Evolutionary conservation across 257 asterid genomes (phyloP), one percentile per base, ranked within the genome.

Genomic region (Mentha longifolia): DNA sequence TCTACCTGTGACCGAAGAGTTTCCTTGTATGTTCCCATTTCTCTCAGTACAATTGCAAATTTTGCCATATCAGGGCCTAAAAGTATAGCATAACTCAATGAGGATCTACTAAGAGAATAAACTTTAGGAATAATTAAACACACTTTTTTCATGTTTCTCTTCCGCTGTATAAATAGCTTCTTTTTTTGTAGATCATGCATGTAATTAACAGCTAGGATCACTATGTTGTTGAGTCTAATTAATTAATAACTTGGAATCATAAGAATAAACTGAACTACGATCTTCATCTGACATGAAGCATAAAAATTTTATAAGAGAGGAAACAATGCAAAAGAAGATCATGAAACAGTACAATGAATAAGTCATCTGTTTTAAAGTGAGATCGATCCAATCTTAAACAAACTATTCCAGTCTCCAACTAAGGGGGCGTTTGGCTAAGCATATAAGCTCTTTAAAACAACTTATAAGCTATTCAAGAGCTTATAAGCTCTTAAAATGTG

Each of bases 1-100:
- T 59, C 71, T 65, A 95, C 99, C 98, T 95, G 87, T 57, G 95
- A 83, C 73, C 87, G 96, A 78, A 95, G 99, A 87, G 84, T 78
- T 83, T 95, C 99, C 81, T 89, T 92, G 88, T 92, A 87, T 35
- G 87, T 92, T 85, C 95, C 99, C 46, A 89, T 88, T 81, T 95
- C 99, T 83, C 92, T 88, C 78, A 95, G 68, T 62, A 92, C 86
- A 68, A 87, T 88, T n/a, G 97, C 92, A 77, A 87, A 92, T 60
- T 95, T 89, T 39, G 89, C 81, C 97, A 95, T 89, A 74, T 92
- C 98, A 58, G 97, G 94, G 69, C 99, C 98, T 95, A 61, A 12
- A 66, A 79, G 74, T 75, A 76, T 28, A 78, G 79, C 30, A 61
- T 20, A 64, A 64, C 61, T 63, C 74, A 56, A 72, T 82, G 80